phyloP scores from a whole-genome alignment of 1,284 basidiomycete species.

The Fomitiporia mediterranea region DNA sequence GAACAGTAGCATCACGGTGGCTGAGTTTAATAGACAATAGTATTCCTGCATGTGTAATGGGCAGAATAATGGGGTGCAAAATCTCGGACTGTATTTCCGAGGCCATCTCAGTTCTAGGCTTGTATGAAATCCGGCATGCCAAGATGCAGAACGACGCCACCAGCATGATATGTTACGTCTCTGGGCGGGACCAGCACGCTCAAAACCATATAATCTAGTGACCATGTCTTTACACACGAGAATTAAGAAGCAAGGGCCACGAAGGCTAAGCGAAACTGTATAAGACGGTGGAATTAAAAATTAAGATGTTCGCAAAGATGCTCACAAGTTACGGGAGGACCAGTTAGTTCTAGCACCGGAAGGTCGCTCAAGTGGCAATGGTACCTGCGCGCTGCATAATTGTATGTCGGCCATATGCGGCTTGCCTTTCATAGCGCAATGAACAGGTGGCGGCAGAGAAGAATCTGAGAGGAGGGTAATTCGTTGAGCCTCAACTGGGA shows the following conservation, averaged over 20 bases:
- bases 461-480: slow-evolving; percentile 1
- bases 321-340: neutral
- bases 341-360: neutral
- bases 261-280: neutral
- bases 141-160: too few species aligned
- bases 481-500: slow-evolving; percentile 3
- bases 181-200: neutral
- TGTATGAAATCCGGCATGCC: too few species aligned
- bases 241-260: neutral
- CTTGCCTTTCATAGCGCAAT: neutral
- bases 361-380: neutral
- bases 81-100: too few species aligned
- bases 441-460: neutral
- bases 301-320: neutral
- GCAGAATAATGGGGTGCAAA: neutral
- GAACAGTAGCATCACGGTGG: neutral
- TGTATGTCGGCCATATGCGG: neutral
- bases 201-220: neutral
- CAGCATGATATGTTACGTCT: neutral
- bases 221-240: neutral
- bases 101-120: too few species aligned
- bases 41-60: neutral
- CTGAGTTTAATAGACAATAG: neutral
- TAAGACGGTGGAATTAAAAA: neutral
- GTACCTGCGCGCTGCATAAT: neutral